These are phyloP conservation scores for Fragaria iinumae DNA, from an alignment of 306 rosid species.

Conservation along the genomic window DNA sequence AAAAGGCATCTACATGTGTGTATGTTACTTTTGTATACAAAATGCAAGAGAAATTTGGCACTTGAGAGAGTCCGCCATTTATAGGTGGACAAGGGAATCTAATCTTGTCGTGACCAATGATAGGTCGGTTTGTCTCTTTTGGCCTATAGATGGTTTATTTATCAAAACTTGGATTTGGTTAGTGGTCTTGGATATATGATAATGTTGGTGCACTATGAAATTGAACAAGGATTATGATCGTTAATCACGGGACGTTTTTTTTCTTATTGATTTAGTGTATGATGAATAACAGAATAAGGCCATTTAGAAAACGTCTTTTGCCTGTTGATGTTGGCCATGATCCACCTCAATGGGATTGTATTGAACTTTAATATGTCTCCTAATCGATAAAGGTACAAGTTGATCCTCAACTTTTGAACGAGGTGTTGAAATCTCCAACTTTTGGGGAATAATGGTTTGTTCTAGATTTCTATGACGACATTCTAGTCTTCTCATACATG, in stretches of 20 bases:
- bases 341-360: background rate
- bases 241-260: background rate
- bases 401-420: too few species aligned
- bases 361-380: background rate
- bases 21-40: background rate
- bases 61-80: background rate
- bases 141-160: background rate
- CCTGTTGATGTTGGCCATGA: background rate
- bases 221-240: background rate
- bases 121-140: slow-evolving; percentile 7
- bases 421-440: too few species aligned
- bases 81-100: background rate
- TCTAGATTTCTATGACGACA: too few species aligned
- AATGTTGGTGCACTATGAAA: background rate
- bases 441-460: too few species aligned
- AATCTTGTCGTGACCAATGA: background rate
- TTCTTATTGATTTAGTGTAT: background rate
- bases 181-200: background rate
- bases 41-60: background rate
- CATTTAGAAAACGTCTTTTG: background rate
- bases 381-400: background rate
- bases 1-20: background rate
- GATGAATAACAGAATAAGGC: background rate
- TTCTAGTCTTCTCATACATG: too few species aligned
- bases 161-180: background rate